Base-by-base conservation (phyloP, 495 filamentous ascomycete genomes). In the Hypoxylon intermedium region DNA sequence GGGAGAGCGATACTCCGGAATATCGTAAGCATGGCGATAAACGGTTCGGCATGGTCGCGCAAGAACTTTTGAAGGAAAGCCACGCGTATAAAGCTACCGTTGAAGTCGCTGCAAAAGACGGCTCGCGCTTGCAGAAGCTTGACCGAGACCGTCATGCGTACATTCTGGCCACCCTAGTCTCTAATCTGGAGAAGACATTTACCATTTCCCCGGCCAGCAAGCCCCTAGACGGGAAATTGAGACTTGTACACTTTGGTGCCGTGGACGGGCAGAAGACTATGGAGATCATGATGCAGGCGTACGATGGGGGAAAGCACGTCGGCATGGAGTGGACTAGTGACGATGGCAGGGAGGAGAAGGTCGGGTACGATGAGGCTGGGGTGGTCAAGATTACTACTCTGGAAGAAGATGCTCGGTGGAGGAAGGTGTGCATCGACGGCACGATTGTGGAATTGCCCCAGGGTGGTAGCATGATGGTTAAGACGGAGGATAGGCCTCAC, bases 391-490 rank as follows among this genome's bases (percentile, higher is more conserved):
- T 96, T 23, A 78, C 85, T 28, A 85, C 95, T 31, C 53, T 79
- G 6, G 87, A 93, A 63, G 54, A 67, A 11, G 83, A 89, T 42
- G 67, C 83, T 36, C 77, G 84, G 58, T 97, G 91, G 92, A 76
- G 92, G 53, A 83, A 91, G 57, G 83, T 95, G 1, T 98, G 93
- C 67, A 77, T 98, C 18, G 93, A 98, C 75, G 93, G 93, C 9
- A 89, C 87, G 53, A 93, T 96, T 60, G 82, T 96, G 7, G 81
- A 79, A 50, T 69, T 96, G 13, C 85, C 86, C 38, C 63, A 80
- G 56, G 85, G 81, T 0, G 92, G 93, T 5, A 88, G 84, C 83
- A 83, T 94, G 74, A 82, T 85, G 45, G 77, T 95, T 0, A 31
- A 40, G 21, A 72, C 58, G 57, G 68, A 73, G 37, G 60, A 58